Percentiles rank a stretch among this genome's conserved stretches.
phyloP scores from a whole-genome alignment of 345 rosid genomes.

The Turnera subulata region DNA sequence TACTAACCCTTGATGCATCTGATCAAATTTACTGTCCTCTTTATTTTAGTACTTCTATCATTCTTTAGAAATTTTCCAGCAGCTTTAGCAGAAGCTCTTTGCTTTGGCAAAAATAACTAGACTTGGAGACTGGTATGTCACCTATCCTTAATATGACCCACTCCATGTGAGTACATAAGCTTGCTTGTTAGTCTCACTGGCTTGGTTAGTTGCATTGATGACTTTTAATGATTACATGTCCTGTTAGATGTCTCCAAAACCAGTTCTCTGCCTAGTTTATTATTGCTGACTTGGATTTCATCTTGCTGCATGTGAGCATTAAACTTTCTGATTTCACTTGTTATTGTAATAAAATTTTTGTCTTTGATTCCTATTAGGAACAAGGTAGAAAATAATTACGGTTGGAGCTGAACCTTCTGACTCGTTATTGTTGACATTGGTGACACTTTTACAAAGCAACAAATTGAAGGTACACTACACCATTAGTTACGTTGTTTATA shows the following conservation, averaged over 20 bases:
- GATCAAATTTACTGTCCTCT: slow-evolving; percentile 11
- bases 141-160: slow-evolving; percentile 6
- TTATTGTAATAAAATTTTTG: not conserved
- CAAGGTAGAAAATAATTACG: slow-evolving; percentile 74
- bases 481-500: not conserved
- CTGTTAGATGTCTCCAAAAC: not conserved
- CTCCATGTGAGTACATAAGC: not conserved
- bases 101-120: slow-evolving; percentile 81
- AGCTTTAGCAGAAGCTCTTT: slow-evolving; percentile 61
- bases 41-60: slow-evolving; percentile 77
- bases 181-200: not conserved
- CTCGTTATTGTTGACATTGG: slow-evolving; percentile 79
- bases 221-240: slow-evolving; percentile 5
- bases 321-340: not conserved
- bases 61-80: slow-evolving; percentile 97
- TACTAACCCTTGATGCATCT: not conserved
- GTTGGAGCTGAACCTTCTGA: slow-evolving; percentile 98
- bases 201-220: slow-evolving; percentile 5
- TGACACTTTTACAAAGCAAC: slow-evolving; percentile 73
- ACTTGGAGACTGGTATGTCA: slow-evolving; percentile 82
- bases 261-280: not conserved
- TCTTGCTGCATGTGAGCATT: not conserved
- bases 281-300: not conserved
- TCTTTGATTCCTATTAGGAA: slow-evolving; percentile 51
- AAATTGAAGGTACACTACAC: slow-evolving; percentile 49